Conservation (phyloP, 352 stramenopile genomes). For the Pythium rishiriense region DNA sequence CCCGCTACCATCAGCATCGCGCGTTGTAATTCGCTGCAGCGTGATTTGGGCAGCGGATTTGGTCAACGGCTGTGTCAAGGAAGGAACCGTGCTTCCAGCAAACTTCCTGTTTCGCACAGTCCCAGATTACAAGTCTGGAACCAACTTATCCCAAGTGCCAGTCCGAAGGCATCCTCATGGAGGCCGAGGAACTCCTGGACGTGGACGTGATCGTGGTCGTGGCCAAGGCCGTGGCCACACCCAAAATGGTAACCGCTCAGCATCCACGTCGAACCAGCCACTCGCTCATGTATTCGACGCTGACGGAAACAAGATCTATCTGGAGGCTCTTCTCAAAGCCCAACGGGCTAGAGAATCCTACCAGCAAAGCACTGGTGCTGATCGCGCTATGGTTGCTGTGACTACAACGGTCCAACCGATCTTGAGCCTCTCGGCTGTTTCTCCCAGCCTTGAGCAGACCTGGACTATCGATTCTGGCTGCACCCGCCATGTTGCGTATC, state of each 20-base stretch:
- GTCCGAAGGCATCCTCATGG: conserved; percentile 5
- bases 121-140: conserved; percentile 5
- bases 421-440: conserved; percentile 3
- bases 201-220: conserved; percentile 1
- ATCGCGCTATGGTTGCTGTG: conserved; percentile 1
- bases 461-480: conserved; percentile 12
- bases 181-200: conserved; percentile 5
- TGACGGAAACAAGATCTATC: conserved; percentile 4
- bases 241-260: conserved; percentile 1
- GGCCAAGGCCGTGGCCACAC: too few relatives aligned
- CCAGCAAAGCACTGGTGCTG: neutral
- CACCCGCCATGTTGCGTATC: conserved; percentile 1
- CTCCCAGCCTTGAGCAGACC: neutral
- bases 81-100: conserved; percentile 4
- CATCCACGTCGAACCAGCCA: conserved; percentile 7
- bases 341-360: neutral
- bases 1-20: neutral
- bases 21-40: conserved; percentile 3
- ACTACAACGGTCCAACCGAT: neutral
- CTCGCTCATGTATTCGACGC: conserved; percentile 5
- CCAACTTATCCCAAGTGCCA: neutral
- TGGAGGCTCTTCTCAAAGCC: conserved; percentile 4
- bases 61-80: conserved; percentile 7
- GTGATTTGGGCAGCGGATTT: conserved; percentile 3
- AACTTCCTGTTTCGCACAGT: conserved; percentile 1